phyloP scores from a whole-genome alignment of 202 grass and related monocot species.

The Bolboschoenoplectus hybrid region DNA sequence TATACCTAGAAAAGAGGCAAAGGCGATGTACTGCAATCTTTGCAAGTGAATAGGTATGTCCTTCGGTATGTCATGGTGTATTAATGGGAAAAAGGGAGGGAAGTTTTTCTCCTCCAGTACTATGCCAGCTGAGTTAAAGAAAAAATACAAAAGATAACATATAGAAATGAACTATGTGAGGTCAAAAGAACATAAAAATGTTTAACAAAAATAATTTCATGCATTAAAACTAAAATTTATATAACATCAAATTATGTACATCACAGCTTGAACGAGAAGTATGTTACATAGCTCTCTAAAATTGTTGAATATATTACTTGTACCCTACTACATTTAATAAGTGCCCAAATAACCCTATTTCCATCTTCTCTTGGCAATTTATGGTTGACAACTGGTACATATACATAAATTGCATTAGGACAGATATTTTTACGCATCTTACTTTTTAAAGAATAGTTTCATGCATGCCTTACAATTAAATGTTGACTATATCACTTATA shows the following conservation, averaged over 20 bases:
- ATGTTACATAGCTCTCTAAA: not conserved
- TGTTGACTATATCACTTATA: not conserved
- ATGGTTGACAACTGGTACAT: no score
- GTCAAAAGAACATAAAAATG: not conserved
- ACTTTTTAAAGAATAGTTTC: not conserved
- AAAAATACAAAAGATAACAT: slow-evolving; percentile 22
- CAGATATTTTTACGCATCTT: not conserved
- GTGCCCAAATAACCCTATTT: not conserved
- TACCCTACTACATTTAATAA: not conserved
- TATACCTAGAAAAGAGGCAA: slow-evolving; percentile 88
- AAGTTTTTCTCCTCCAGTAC: slow-evolving; percentile 87
- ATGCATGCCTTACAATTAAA: slow-evolving; percentile 16
- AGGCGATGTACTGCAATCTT: slow-evolving; percentile 85
- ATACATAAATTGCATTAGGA: not conserved
- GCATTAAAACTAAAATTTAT: not conserved
- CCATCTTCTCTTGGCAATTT: not conserved
- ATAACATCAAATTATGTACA: not conserved
- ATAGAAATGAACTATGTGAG: not conserved
- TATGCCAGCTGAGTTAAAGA: slow-evolving; percentile 62
- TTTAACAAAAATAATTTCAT: not conserved
- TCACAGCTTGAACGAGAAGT: not conserved
- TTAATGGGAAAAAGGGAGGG: slow-evolving; percentile 85
- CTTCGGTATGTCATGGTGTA: slow-evolving; percentile 95
- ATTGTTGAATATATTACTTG: not conserved
- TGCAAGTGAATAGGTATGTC: slow-evolving; percentile 88